A percentile compares a stretch with the other conserved stretches of the same genome.
phyloP scores from a whole-genome alignment of 2,329 filamentous ascomycete genomes.

The Aschersonia sp. region DNA sequence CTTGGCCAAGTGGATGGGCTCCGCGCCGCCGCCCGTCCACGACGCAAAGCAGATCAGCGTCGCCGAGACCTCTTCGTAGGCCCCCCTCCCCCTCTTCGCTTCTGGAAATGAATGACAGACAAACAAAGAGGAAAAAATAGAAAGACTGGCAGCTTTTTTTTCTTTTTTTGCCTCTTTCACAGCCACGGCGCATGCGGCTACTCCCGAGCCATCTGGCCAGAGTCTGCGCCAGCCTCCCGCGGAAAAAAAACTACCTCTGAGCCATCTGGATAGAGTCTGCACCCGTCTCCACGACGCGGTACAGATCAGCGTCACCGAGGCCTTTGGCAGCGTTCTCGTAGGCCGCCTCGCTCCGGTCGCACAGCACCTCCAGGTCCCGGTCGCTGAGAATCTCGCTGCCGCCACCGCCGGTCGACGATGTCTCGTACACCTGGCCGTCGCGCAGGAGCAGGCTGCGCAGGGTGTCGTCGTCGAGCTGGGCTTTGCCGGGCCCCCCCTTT shows the following conservation, averaged over 20 bases:
- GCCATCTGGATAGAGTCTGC: slow-evolving; percentile 34
- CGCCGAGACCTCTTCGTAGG: too few species aligned
- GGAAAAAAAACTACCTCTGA: slow-evolving; percentile 6
- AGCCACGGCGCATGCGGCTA: too few species aligned
- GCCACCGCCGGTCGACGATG: slow-evolving; percentile 22
- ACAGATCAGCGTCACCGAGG: slow-evolving; percentile 54
- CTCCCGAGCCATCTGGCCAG: too few species aligned
- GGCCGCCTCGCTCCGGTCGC: slow-evolving; percentile 55
- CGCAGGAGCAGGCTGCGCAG: slow-evolving; percentile 49
- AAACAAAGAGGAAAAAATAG: too few species aligned
- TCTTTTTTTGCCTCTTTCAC: too few species aligned
- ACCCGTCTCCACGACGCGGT: slow-evolving; percentile 68
- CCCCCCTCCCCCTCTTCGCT: too few species aligned
- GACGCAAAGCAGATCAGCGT: too few species aligned
- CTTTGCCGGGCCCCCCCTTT: slow-evolving; percentile 13
- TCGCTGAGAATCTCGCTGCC: slow-evolving; percentile 58
- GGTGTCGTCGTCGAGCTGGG: slow-evolving; percentile 44
- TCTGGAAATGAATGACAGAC: too few species aligned
- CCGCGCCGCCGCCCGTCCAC: too few species aligned
- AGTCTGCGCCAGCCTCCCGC: too few species aligned
- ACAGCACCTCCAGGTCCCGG: slow-evolving; percentile 61
- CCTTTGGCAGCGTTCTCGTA: slow-evolving; percentile 65
- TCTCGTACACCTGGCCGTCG: slow-evolving; percentile 54
- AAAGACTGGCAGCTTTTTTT: too few species aligned
- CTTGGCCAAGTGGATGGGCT: too few species aligned